A percentile compares a stretch with the other conserved stretches of the same genome.
phyloP scores from a whole-genome alignment of 495 filamentous ascomycete species.

The Lophiostoma macrostomum region DNA sequence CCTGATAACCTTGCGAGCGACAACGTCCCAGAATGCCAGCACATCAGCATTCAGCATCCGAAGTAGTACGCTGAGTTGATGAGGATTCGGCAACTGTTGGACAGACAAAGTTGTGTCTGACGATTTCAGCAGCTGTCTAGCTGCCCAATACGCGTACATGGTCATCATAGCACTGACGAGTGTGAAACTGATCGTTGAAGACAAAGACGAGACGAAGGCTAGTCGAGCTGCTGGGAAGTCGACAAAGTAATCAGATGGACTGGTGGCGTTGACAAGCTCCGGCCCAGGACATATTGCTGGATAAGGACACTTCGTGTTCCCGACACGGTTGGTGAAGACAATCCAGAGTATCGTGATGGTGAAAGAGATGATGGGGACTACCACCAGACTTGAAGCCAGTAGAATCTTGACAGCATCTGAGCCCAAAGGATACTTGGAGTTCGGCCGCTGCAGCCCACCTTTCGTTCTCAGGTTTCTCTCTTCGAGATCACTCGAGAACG shows the following conservation, averaged over 20 bases:
- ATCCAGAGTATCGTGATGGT: conserved; percentile 1
- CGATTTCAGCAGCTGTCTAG: not conserved
- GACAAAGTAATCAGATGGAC: not conserved
- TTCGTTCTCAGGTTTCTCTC: no score
- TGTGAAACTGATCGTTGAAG: conserved; percentile 1
- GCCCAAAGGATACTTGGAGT: no score
- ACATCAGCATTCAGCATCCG: conserved; percentile 6
- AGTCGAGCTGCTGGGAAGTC: not conserved
- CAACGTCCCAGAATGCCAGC: conserved; percentile 2
- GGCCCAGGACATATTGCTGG: not conserved
- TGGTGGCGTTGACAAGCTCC: not conserved
- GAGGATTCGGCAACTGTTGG: not conserved
- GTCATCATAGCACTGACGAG: conserved; percentile 6
- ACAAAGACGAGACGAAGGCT: not conserved
- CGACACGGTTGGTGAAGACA: not conserved
- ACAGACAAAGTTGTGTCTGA: not conserved
- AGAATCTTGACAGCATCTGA: no score
- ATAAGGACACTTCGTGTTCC: not conserved
- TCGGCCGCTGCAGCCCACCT: no score
- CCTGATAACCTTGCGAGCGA: not conserved
- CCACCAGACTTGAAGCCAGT: not conserved
- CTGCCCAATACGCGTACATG: not conserved
- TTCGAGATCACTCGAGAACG: no score
- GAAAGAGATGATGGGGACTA: conserved; percentile 3
- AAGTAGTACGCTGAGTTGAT: conserved; percentile 7